Evolutionary conservation across 352 stramenopile genomes (phyloP), one percentile per base, ranked within the genome.

Genomic region (Globisporangium spiculum): DNA sequence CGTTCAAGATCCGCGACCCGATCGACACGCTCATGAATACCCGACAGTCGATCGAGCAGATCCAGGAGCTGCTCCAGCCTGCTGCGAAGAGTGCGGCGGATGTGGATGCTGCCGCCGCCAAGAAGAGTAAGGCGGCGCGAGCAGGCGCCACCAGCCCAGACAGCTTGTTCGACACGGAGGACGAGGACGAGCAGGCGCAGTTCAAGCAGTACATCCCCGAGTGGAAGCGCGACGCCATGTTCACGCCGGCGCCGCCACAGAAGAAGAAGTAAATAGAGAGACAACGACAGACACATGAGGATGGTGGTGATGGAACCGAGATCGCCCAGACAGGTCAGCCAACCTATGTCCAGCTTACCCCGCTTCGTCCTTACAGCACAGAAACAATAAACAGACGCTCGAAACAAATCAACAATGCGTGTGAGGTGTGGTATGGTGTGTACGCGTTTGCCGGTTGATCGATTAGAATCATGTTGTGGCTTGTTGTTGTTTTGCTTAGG

Each of bases 21-120:
- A 74, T 93, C 63, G 86, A 93, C 75, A 81, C 84, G 67, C 74
- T 93, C 50, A 91, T 93, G 82, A 93, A 93, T 75, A 93, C 84
- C 68, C 86, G 84, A 69, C 58, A 89, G 75, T 80, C 86, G 70
- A 72, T 93, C 1, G 75, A 87, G 55, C 71, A 85, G 63, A 78
- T 89, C 36, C 68, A 90, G 70, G 70, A 78, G 61, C 63, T 84
- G 74, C 69, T 94, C 12, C 79, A 85, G 66, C 81, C 81, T 4
- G 72, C 76, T 46, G 68, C 68, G 61, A 68, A 73, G 24, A 50
- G 61, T 62, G 71, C 70, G 60, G 69, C 68, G 46, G 69, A 48
- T 38, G 81, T 73, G 1, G 67, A 81, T 27, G 65, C 82, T 22
- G 74, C 68, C 5, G 12, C 38, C 38, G 38, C 38, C 14, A 79